Conservation (phyloP, 257 asterid species). For the Penstemon barbatus region DNA sequence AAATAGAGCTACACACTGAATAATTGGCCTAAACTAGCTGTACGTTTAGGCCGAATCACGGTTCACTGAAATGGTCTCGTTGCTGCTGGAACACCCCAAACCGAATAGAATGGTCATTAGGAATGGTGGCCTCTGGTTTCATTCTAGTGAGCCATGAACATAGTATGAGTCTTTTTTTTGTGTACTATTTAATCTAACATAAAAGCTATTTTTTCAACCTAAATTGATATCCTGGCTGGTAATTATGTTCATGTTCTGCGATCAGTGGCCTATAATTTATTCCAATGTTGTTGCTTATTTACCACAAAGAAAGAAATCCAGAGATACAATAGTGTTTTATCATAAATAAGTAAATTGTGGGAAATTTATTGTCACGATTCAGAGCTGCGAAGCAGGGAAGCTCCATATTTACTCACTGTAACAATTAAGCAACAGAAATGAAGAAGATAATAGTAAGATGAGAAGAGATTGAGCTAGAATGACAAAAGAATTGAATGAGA, state of each 20-base stretch:
- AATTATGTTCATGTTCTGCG: background rate
- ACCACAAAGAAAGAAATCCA: background rate
- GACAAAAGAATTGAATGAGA: no score
- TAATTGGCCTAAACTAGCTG: no score
- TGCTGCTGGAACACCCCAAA: no score
- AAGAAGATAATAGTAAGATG: no score
- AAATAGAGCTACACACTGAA: background rate
- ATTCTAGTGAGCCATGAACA: background rate
- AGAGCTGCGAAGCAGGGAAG: no score
- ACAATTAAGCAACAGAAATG: no score
- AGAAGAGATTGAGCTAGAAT: no score
- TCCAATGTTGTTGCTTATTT: background rate
- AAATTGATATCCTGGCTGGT: background rate
- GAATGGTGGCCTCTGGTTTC: background rate
- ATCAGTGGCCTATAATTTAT: conserved; percentile 5
- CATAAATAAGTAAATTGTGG: background rate
- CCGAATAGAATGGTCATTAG: no score
- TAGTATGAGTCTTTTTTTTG: background rate
- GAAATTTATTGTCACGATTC: no score
- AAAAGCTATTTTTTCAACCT: background rate
- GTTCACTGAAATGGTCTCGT: no score
- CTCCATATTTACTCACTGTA: no score
- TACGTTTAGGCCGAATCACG: no score
- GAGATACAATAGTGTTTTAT: background rate
- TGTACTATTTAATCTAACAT: background rate